phyloP scores from a whole-genome alignment of 139 green algal genomes.

The Pleodorina starrii region DNA sequence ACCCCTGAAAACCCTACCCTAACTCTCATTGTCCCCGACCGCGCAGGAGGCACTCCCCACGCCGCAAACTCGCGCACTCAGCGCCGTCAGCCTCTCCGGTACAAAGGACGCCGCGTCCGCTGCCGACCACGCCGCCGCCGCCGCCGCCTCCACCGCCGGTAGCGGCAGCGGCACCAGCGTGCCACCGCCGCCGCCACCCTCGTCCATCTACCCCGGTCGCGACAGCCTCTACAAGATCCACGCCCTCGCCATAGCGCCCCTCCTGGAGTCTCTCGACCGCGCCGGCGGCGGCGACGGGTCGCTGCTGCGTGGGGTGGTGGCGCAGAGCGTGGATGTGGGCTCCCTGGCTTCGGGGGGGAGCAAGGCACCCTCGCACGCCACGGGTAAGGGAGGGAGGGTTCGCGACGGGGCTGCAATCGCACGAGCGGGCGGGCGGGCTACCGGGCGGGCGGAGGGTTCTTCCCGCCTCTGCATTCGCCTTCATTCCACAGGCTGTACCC shows the following conservation, averaged over 20 bases:
- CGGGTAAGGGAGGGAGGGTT: not conserved
- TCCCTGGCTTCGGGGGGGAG: not conserved
- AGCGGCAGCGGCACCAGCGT: not conserved
- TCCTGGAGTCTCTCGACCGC: conserved; percentile 21
- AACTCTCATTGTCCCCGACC: too few relatives aligned
- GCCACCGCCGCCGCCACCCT: not conserved
- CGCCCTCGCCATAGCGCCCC: not conserved
- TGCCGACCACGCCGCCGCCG: not conserved
- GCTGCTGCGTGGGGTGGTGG: not conserved
- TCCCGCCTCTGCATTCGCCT: not conserved
- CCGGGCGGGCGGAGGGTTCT: not conserved
- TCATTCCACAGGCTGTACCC: too few relatives aligned
- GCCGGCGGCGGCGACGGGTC: not conserved
- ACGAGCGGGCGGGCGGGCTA: too few relatives aligned
- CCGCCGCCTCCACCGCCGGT: not conserved
- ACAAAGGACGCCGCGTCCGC: not conserved
- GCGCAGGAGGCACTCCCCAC: conserved; percentile 1
- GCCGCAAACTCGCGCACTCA: conserved; percentile 5
- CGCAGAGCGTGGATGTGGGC: not conserved
- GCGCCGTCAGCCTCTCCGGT: conserved; percentile 1
- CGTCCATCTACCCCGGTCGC: not conserved
- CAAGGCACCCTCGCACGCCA: conserved; percentile 3
- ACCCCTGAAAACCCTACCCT: too few relatives aligned
- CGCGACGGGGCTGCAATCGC: too few relatives aligned
- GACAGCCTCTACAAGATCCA: conserved; percentile 10